Base-by-base conservation (phyloP, 495 filamentous ascomycete species). In the Extremus antarcticus region DNA sequence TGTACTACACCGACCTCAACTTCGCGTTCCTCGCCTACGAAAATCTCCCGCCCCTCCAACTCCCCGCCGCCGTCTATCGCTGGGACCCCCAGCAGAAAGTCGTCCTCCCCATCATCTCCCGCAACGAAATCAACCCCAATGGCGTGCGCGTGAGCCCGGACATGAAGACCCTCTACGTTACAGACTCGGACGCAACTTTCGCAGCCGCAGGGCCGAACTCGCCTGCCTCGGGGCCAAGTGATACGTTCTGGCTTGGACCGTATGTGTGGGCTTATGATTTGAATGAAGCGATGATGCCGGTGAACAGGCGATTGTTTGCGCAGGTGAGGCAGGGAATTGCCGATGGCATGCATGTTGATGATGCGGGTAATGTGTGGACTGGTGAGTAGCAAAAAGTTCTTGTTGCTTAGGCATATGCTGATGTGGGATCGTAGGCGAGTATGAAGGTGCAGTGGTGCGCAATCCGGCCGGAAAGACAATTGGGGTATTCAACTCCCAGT, bases 311-410 rank as follows among this genome's bases (percentile, higher is more conserved):
- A 17, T 22, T 56, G 38, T 57, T 57, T 43, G 55, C 16, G 9
- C 20, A 41, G 29, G 48, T 43, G 16, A 21, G 55, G 21, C 29
- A n/a, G 13, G 55, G 48, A 3, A 51, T 57, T 46, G 24, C 47
- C 9, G 55, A 57, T 52, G 55, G 55, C 7, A 21, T 52, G 3
- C 48, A 57, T 25, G 35, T 51, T 25, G 55, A 57, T 38, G 48
- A 57, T 52, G 29, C 39, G n/a, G 55, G 55, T 16, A 22, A 46
- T 19, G 55, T 57, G 15, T 57, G 55, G 55, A 57, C 55, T 35
- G 29, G 29, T 35, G 13, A 4, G 29, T 35, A 35, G n/a, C n/a
- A n/a, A n/a, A n/a, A n/a, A n/a, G n/a, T n/a, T n/a, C n/a, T n/a
- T n/a, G n/a, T n/a, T n/a, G n/a, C n/a, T n/a, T n/a, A n/a, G n/a